A percentile compares a stretch with the other conserved stretches of the same genome.
Conservation (phyloP, 2,329 filamentous ascomycete species). For the Whalleya microplaca region DNA sequence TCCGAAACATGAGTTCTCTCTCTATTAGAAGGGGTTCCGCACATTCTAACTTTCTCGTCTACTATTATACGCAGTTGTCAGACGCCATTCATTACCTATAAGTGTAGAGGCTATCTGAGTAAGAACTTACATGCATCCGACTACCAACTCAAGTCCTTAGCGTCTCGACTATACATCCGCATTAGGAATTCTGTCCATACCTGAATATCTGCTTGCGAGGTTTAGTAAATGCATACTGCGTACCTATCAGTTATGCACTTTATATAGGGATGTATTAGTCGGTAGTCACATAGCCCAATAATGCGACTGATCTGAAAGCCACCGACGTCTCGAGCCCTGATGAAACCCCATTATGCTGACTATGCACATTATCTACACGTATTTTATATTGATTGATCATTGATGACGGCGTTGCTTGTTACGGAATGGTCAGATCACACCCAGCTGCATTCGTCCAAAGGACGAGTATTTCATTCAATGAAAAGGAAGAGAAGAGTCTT, state of each 20-base stretch:
- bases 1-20: too few relatives aligned
- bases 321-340: slow-evolving; percentile 11
- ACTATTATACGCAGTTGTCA: too few relatives aligned
- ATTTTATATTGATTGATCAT: background rate
- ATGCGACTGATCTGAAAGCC: slow-evolving; percentile 21
- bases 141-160: background rate
- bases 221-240: background rate
- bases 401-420: background rate
- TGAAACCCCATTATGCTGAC: background rate
- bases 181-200: background rate
- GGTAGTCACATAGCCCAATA: slow-evolving; percentile 2
- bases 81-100: too few relatives aligned
- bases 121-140: too few relatives aligned
- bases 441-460: background rate
- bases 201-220: background rate
- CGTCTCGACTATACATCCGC: background rate
- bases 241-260: background rate
- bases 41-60: too few relatives aligned
- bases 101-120: too few relatives aligned
- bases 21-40: too few relatives aligned
- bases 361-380: background rate
- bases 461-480: background rate
- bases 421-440: background rate
- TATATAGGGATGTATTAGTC: background rate
- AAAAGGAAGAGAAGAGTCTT: too few relatives aligned